Evolutionary conservation across 306 rosid genomes (phyloP).

Genomic region (Ammopiptanthus mongolicus): DNA sequence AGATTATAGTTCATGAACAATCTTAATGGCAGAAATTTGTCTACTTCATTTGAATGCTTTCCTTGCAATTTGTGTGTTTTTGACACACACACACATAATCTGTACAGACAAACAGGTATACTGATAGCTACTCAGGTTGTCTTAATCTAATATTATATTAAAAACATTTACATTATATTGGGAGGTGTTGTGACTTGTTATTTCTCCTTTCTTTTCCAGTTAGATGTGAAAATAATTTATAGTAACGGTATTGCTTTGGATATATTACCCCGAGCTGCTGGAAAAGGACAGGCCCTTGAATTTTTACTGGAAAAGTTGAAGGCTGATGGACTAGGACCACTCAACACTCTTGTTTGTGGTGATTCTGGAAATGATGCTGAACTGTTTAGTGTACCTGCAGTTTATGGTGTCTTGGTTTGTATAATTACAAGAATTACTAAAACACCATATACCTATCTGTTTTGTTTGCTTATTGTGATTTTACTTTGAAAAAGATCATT

Average conservation of each 20-base stretch:
- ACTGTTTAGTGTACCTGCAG: constrained; percentile 51
- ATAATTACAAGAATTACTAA: neutral
- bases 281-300: constrained; percentile 72
- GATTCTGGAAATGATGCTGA: constrained; percentile 90
- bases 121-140: neutral
- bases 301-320: constrained; percentile 53
- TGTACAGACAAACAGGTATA: neutral
- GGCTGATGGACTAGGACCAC: constrained; percentile 39
- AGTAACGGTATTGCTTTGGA: constrained; percentile 76
- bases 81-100: neutral
- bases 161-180: constrained; percentile 14
- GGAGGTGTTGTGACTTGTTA: neutral
- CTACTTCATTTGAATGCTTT: neutral
- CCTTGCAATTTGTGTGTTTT: neutral
- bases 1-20: constrained; percentile 24
- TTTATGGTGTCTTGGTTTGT: constrained; percentile 79
- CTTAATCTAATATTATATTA: neutral
- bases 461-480: neutral
- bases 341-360: constrained; percentile 79
- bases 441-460: neutral
- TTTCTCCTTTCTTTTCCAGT: constrained; percentile 37
- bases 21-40: neutral
- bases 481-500: neutral
- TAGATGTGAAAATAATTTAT: constrained; percentile 74
- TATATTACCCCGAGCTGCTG: constrained; percentile 68